Base-by-base conservation (phyloP, 2,329 filamentous ascomycete species). In the Paecilomyces sp. region DNA sequence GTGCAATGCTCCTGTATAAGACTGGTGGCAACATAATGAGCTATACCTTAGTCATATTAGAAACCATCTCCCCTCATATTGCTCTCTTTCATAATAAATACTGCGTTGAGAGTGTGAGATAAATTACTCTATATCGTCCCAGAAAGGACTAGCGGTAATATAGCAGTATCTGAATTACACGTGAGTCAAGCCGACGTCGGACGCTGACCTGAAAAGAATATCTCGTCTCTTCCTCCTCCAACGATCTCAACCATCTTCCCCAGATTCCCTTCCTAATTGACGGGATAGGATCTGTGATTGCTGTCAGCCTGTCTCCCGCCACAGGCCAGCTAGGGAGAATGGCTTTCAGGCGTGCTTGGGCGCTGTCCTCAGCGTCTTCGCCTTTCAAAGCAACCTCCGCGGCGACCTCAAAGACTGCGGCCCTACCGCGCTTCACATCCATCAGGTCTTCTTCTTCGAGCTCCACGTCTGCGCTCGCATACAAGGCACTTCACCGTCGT, bases 401-500 rank as follows among this genome's bases (percentile, higher is more conserved):
- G 58, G 68, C 65, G 58, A 67, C 68, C 60, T 67, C 73, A 57
- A 67, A 69, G 50, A 62, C 68, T 28, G 59, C 67, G 36, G 58
- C 66, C 56, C 62, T 72, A 28, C 66, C 72, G 60, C 72, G 67
- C 57, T 73, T 71, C 65, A 70, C 66, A 56, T 63, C 66, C 55
- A 58, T 62, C 62, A 69, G 72, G 60, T 66, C 70, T 57, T 75
- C 70, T 57, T 75, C 74, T 2, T 75, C 72, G 55, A 76, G 86
- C 79, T 96, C 92, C 58, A 97, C 93, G 66, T 94, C 92, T 59
- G 93, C 94, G 64, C 86, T 97, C 64, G 92, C 92, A 70, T 97
- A 97, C 86, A 99, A 99, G 83, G 91, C 93, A 60, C 85, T 97
- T 64, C 93, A 96, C 73, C 90, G 92, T 70, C 91, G 93, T 65